Evolutionary conservation across 257 asterid genomes (phyloP), one percentile per base, ranked within the genome.

Genomic region (Pogostemon cablin): DNA sequence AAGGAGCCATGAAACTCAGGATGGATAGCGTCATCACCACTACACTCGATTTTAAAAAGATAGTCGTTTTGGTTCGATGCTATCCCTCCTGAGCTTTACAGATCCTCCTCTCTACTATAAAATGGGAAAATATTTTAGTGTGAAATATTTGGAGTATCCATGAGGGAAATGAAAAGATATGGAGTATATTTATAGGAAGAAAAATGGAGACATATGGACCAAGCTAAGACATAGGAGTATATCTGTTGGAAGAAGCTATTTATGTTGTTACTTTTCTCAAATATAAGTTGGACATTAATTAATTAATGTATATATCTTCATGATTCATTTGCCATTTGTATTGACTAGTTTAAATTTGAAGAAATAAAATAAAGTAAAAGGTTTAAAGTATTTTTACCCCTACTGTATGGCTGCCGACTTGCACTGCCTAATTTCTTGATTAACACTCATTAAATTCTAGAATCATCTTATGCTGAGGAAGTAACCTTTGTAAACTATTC

Each of bases 61-160:
- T 4, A 32, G 3, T 12, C 40, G 0, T 3, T 40, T 9, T 10
- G 62, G 64, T 20, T 17, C 3, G 96, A 95, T 85, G 96, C 96
- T 90, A 90, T 90, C 96, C 96, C 96, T 90, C 96, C 95, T 90
- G 96, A 90, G 96, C 96, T 87, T 90, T 62, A 82, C 80, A 68
- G 95, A 75, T 86, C 86, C 88, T 83, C 57, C 86, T 15, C 86
- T 9, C 64, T 12, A 52, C 65, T 34, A n/a, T 6, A 52, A 20
- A 35, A 35, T 25, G 32, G 32, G 32, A 25, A 25, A 25, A 25
- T 25, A 25, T 25, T 25, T 25, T 25, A 25, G 32, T 25, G 32
- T 25, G 32, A 25, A 25, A 25, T 25, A 25, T 25, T 25, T 25
- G 32, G 32, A 25, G 32, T 25, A 25, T 25, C 11, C 9, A 67